A percentile compares a stretch with the other conserved stretches of the same genome.
phyloP scores from a whole-genome alignment of 129 eudicot genomes.

The Kitagawia praeruptora region DNA sequence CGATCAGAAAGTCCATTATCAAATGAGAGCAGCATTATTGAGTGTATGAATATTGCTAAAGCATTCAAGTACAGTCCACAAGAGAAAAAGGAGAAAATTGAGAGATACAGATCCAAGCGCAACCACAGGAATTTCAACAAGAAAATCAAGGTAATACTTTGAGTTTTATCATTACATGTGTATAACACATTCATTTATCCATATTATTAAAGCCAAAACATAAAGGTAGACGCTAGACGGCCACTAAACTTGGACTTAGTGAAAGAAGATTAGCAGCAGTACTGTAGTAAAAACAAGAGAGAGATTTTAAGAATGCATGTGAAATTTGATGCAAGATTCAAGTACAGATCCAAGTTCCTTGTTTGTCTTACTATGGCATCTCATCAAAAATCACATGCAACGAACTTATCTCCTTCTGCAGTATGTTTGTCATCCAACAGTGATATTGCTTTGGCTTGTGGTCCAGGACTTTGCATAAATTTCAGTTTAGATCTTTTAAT shows the following conservation, averaged over 20 bases:
- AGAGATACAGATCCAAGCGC: constrained; percentile 77
- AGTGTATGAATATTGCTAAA: constrained; percentile 46
- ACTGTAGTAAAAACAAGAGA: neutral
- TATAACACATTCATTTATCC: neutral
- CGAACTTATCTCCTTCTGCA: neutral
- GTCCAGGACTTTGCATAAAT: neutral
- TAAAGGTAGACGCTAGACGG: too few species aligned
- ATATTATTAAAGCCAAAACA: too few species aligned
- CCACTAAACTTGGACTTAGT: too few species aligned
- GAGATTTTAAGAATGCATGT: neutral
- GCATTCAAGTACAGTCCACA: constrained; percentile 52
- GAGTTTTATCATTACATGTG: neutral
- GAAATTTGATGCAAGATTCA: neutral
- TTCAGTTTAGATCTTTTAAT: too few species aligned
- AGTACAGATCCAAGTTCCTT: neutral
- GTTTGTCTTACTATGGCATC: neutral
- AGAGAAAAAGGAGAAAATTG: constrained; percentile 82
- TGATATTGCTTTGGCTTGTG: neutral
- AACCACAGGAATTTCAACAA: constrained; percentile 82
- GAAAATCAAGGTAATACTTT: constrained; percentile 67
- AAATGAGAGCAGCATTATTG: constrained; percentile 42
- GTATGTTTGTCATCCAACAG: neutral
- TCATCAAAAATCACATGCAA: neutral
- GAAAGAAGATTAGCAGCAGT: too few species aligned
- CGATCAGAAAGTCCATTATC: constrained; percentile 40